A percentile compares a stretch with the other conserved stretches of the same genome.
phyloP scores from a whole-genome alignment of 2,329 filamentous ascomycete genomes.

The Penicillium brevicompactum region DNA sequence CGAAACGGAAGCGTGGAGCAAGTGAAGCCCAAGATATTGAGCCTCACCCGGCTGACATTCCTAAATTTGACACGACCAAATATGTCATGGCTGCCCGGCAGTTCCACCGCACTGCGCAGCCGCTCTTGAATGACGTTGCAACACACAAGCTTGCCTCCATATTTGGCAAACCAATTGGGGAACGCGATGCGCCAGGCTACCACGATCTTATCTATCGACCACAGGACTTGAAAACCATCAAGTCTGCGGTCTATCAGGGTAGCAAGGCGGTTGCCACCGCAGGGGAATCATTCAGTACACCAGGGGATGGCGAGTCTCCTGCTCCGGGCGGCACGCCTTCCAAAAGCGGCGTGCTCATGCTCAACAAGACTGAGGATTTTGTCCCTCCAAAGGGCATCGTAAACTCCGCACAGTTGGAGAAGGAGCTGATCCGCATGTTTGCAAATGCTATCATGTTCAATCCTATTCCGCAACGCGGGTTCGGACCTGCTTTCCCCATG shows the following conservation, averaged over 20 bases:
- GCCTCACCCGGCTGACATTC: constrained; percentile 26
- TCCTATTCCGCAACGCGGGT: constrained; percentile 72
- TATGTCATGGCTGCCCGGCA: constrained; percentile 48
- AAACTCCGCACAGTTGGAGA: constrained; percentile 89
- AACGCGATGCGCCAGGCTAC: constrained; percentile 75
- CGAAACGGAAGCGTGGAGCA: constrained; percentile 45
- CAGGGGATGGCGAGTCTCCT: constrained; percentile 58
- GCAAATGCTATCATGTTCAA: constrained; percentile 99
- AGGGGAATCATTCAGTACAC: constrained; percentile 65
- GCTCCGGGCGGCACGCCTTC: constrained; percentile 38
- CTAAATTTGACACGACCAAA: constrained; percentile 32
- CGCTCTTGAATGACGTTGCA: constrained; percentile 74
- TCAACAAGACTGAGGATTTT: constrained; percentile 69
- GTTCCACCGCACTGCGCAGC: constrained; percentile 68
- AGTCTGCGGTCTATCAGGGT: constrained; percentile 64
- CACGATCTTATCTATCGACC: constrained; percentile 72
- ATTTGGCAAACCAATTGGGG: constrained; percentile 74
- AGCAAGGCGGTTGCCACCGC: constrained; percentile 47
- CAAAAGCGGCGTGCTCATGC: constrained; percentile 45
- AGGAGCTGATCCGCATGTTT: constrained; percentile 94
- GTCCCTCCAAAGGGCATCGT: constrained; percentile 87
- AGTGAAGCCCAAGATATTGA: constrained; percentile 37
- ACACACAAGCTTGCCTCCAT: constrained; percentile 78
- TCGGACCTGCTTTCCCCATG: constrained; percentile 62
- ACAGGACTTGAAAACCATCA: constrained; percentile 77